phyloP scores from a whole-genome alignment of 371 early-diverging fungal species.

The Syncephalastrum sp. region DNA sequence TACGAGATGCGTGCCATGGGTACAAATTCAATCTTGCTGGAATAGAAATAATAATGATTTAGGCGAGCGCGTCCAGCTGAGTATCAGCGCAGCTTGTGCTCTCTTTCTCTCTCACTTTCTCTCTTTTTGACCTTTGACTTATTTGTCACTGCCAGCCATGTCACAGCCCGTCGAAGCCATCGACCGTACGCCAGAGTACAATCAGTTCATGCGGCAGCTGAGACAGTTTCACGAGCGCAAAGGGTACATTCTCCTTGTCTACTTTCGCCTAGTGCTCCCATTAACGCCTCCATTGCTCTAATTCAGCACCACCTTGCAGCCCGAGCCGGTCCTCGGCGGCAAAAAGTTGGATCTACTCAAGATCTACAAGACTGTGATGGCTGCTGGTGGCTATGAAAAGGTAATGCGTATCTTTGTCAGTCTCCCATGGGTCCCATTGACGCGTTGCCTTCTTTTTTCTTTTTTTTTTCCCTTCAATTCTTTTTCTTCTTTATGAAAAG shows the following conservation, averaged over 20 bases:
- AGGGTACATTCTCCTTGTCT: slow-evolving; percentile 54
- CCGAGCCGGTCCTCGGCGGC: slow-evolving; percentile 81
- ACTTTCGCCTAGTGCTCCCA: slow-evolving; percentile 2
- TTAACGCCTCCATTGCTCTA: background rate
- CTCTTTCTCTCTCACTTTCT: no score
- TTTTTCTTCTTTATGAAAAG: slow-evolving; percentile 23
- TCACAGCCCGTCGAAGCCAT: slow-evolving; percentile 63
- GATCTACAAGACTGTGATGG: slow-evolving; percentile 70
- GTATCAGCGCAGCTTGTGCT: no score
- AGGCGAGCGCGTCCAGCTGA: no score
- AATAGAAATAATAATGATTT: no score
- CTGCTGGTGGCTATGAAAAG: slow-evolving; percentile 78
- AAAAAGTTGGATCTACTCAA: slow-evolving; percentile 72
- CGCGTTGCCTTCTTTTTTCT: slow-evolving; percentile 1
- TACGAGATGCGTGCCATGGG: slow-evolving; percentile 32
- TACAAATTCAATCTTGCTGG: no score
- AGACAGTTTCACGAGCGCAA: slow-evolving; percentile 68
- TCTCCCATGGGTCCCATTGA: background rate
- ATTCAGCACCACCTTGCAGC: slow-evolving; percentile 63
- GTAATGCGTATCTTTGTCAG: slow-evolving; percentile 27
- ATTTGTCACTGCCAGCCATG: slow-evolving; percentile 13
- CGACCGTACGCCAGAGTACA: slow-evolving; percentile 72
- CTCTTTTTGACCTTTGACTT: slow-evolving; percentile 1
- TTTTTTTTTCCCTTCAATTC: background rate
- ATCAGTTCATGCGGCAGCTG: slow-evolving; percentile 68